A percentile compares a stretch with the other conserved stretches of the same genome.
Conservation (phyloP, 352 stramenopile species). For the Blastocystis sp. region DNA sequence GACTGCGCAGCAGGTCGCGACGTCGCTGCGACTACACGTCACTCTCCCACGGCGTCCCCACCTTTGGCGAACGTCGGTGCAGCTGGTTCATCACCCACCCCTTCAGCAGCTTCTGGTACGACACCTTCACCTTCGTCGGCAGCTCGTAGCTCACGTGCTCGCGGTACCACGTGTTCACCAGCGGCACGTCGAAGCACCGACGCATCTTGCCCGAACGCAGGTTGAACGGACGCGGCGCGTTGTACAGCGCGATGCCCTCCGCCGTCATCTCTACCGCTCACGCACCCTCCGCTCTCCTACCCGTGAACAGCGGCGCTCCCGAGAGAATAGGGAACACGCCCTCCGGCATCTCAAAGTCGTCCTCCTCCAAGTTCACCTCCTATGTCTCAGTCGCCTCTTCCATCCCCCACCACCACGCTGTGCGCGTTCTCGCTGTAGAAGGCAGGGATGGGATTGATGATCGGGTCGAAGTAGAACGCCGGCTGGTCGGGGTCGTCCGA, state of each 20-base stretch:
- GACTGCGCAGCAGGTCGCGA: conserved; percentile 85
- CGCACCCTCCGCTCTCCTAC: not conserved
- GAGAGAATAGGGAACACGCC: not conserved
- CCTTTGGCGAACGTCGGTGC: conserved; percentile 70
- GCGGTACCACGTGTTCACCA: conserved; percentile 97
- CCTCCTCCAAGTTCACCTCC: conserved; percentile 73
- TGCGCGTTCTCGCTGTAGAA: conserved; percentile 64
- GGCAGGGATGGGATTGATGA: conserved; percentile 92
- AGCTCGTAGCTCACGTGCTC: conserved; percentile 93
- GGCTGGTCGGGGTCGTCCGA: conserved; percentile 81
- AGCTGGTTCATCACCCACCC: conserved; percentile 97
- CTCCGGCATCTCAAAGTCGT: conserved; percentile 64
- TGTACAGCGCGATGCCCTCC: conserved; percentile 93
- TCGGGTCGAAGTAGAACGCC: conserved; percentile 88
- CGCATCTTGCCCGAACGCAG: conserved; percentile 83
- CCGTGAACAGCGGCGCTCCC: not conserved
- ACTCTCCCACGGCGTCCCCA: too few species aligned
- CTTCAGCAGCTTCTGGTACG: conserved; percentile 98
- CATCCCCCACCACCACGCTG: conserved; percentile 59
- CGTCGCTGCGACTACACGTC: conserved; percentile 97
- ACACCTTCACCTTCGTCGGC: conserved; percentile 95
- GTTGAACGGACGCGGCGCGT: conserved; percentile 92
- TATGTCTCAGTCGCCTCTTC: not conserved
- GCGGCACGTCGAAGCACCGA: conserved; percentile 87
- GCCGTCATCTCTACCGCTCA: conserved; percentile 71